Base-by-base conservation (phyloP, 2,329 filamentous ascomycete genomes). In the Nannizziopsis barbatae region DNA sequence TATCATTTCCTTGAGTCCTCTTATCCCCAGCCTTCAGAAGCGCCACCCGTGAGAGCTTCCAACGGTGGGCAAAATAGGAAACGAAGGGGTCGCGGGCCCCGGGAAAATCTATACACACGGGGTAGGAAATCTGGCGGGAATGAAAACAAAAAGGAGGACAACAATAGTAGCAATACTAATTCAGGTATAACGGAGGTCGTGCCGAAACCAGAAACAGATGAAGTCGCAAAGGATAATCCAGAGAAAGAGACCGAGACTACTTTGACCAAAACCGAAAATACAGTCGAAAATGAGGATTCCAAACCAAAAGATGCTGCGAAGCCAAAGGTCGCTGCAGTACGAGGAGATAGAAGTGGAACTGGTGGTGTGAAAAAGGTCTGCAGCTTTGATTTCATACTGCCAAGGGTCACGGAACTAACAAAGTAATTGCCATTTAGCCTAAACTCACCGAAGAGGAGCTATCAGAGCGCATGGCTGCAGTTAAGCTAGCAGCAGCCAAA, bases 381-480 rank as follows among this genome's bases (percentile, higher is more conserved):
- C 22, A 33, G 5, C 22, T 2, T 32, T 20, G 12, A 27, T 17
- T 3, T n/a, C 5, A n/a, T 27, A 33, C 36, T 11, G 20, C 17
- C 27, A 15, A 12, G n/a, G 33, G 5, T 36, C 43, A 17, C 10
- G 17, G 18, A 40, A 41, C 47, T 47, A 32, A 33, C 42, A n/a
- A 14, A 18, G 12, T 30, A 14, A 18, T 11, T 20, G 31, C 18
- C 37, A 14, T 30, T 50, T 64, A 77, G 62, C 74, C 75, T 2
- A 81, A 80, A 63, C 71, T 83, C 39, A 83, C 79, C 1, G 80
- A 83, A 58, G 76, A 74, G 53, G 75, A 84, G 60, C 71, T 84
- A 6, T 72, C 71, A 2, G 75, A 73, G 40, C 77, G 77, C 52
- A 75, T 84, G 51, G 77, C 75, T 6, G 70, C 72, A 32, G 82